A percentile compares a stretch with the other conserved stretches of the same genome.
Evolutionary conservation across 441 rosid species (phyloP).

Genomic region (Gossypium lobatum): DNA sequence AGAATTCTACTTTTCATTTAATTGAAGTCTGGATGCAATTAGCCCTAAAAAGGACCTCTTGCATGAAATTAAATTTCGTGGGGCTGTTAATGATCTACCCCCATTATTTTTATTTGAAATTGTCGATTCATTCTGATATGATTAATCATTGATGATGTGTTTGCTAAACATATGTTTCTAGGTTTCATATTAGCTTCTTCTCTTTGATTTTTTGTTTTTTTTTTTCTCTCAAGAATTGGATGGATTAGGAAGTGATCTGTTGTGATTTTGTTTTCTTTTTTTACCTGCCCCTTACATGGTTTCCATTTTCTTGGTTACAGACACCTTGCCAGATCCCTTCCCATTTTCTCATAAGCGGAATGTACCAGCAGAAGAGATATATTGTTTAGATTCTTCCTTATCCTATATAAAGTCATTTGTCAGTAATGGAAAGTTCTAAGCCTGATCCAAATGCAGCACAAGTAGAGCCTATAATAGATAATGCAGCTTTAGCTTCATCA

Average conservation of each 20-base stretch:
- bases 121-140: not conserved
- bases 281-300: not conserved
- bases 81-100: not conserved
- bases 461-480: constrained; percentile 15
- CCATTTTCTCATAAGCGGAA: constrained; percentile 39
- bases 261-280: not conserved
- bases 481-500: constrained; percentile 23
- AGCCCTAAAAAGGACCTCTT: not conserved
- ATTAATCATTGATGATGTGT: not conserved
- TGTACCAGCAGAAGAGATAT: constrained; percentile 29
- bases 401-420: not conserved
- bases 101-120: not conserved
- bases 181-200: not conserved
- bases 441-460: constrained; percentile 20
- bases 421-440: constrained; percentile 24
- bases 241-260: constrained; percentile 7
- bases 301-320: constrained; percentile 23
- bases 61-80: constrained; percentile 6
- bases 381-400: constrained; percentile 30
- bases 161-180: not conserved
- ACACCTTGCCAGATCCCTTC: constrained; percentile 18
- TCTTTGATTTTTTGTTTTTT: not conserved
- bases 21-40: not conserved
- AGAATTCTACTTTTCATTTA: not conserved
- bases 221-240: not conserved